phyloP scores from a whole-genome alignment of 495 filamentous ascomycete species.

The Penicillium salamii region DNA sequence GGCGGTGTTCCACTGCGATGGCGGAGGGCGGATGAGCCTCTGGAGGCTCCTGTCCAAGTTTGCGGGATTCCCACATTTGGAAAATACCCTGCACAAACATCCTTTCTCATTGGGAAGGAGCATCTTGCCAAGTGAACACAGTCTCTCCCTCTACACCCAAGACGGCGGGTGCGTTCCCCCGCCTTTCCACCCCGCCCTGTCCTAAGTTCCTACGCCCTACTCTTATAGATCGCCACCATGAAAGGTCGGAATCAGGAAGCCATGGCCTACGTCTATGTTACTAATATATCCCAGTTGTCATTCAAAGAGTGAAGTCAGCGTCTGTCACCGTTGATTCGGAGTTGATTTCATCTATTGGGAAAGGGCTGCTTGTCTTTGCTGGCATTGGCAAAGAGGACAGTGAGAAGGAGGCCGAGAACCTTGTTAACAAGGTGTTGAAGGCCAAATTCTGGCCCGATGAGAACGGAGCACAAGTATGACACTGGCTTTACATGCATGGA shows the following conservation, averaged over 20 bases:
- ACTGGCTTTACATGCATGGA: background rate
- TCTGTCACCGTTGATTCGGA: conserved; percentile 97
- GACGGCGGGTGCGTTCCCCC: background rate
- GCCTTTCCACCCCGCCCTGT: background rate
- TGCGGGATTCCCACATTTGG: too few species aligned
- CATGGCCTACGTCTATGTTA: background rate
- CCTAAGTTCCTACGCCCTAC: background rate
- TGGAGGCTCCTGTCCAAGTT: too few species aligned
- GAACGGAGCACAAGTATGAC: conserved; percentile 28
- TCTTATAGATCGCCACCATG: conserved; percentile 27
- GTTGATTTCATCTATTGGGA: conserved; percentile 83
- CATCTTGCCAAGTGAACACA: too few species aligned
- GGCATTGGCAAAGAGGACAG: conserved; percentile 90
- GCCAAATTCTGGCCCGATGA: conserved; percentile 84
- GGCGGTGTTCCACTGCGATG: conserved; percentile 3
- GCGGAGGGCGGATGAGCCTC: conserved; percentile 1
- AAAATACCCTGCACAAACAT: too few species aligned
- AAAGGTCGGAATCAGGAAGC: conserved; percentile 51
- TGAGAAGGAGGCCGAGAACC: conserved; percentile 76
- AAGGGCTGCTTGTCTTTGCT: conserved; percentile 86
- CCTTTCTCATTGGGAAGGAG: too few species aligned
- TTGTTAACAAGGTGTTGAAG: conserved; percentile 85
- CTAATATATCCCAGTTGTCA: conserved; percentile 59
- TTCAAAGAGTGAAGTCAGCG: conserved; percentile 93
- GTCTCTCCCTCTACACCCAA: too few species aligned